Evolutionary conservation across 2,329 filamentous ascomycete species (phyloP).

Genomic region (Tympanopsis confertula): DNA sequence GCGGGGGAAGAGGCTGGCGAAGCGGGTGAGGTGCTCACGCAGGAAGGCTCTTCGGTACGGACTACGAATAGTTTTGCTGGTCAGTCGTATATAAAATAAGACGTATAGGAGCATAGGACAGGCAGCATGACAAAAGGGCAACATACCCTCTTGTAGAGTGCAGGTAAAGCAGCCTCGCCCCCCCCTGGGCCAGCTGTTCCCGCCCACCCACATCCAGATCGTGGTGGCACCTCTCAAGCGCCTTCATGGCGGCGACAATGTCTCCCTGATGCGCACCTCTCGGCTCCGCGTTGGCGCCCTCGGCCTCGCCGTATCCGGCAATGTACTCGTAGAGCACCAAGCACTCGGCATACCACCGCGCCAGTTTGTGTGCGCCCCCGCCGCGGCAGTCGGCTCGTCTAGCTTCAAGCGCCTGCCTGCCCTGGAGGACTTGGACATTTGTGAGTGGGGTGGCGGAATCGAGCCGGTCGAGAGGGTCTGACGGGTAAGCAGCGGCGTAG

Average conservation of each 20-base stretch:
- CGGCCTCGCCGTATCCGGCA: no score
- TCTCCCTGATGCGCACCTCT: not conserved
- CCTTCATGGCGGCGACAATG: not conserved
- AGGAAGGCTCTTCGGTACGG: not conserved
- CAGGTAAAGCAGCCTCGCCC: not conserved
- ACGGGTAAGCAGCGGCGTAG: conserved; percentile 25
- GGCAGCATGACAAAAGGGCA: not conserved
- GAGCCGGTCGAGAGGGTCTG: conserved; percentile 13
- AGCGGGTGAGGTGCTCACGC: not conserved
- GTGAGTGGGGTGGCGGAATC: conserved; percentile 3
- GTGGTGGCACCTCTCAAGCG: no score
- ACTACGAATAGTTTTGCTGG: not conserved
- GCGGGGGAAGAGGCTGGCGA: not conserved
- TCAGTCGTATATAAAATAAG: not conserved
- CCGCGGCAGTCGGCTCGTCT: conserved; percentile 36
- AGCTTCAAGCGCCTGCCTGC: conserved; percentile 37
- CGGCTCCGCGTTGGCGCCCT: no score
- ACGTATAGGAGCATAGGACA: not conserved
- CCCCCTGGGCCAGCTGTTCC: not conserved
- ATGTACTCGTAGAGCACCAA: not conserved
- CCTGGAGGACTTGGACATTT: conserved; percentile 33
- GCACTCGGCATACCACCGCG: not conserved
- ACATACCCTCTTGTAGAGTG: not conserved
- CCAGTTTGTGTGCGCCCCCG: not conserved
- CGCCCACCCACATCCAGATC: no score